Evolutionary conservation across 805 yeast species (phyloP).

Genomic region (Helenozyma rhizophorensis): DNA sequence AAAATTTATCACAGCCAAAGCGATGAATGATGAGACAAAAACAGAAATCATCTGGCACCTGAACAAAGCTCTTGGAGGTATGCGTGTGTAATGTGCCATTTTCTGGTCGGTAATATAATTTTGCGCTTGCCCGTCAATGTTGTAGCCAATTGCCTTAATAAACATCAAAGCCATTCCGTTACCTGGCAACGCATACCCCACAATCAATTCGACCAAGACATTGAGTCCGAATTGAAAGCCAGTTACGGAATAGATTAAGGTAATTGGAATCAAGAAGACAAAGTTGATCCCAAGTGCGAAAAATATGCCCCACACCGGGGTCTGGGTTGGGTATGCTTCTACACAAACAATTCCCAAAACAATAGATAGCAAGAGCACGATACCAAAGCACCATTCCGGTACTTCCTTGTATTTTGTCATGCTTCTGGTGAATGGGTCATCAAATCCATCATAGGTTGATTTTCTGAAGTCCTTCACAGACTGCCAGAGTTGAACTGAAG

Average conservation of each 20-base stretch:
- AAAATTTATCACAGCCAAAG: conserved; percentile 23
- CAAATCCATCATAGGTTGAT: conserved; percentile 28
- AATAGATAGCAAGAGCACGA: conserved; percentile 23
- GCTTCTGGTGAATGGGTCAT: conserved; percentile 30
- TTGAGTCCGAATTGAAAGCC: conserved; percentile 31
- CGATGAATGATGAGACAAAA: conserved; percentile 17
- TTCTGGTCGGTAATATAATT: conserved; percentile 54
- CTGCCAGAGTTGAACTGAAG: conserved; percentile 10
- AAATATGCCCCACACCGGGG: conserved; percentile 36
- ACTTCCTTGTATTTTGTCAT: conserved; percentile 32
- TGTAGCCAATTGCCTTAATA: conserved; percentile 56
- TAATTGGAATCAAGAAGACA: conserved; percentile 29
- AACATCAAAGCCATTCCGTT: conserved; percentile 37
- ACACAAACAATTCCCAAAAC: conserved; percentile 31
- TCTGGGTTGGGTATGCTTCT: conserved; percentile 26
- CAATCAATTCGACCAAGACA: conserved; percentile 33
- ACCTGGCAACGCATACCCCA: conserved; percentile 36
- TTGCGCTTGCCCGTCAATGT: conserved; percentile 54
- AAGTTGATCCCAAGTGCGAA: conserved; percentile 30
- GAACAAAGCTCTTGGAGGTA: conserved; percentile 60
- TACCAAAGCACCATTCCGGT: conserved; percentile 28
- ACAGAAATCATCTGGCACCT: conserved; percentile 26
- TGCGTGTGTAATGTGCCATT: conserved; percentile 59
- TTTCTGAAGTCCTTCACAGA: conserved; percentile 15
- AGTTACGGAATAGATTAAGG: conserved; percentile 25